These are phyloP conservation scores for Gracilaria vermiculophylla DNA, from an alignment of 23 red algal species.

Conservation along the genomic window DNA sequence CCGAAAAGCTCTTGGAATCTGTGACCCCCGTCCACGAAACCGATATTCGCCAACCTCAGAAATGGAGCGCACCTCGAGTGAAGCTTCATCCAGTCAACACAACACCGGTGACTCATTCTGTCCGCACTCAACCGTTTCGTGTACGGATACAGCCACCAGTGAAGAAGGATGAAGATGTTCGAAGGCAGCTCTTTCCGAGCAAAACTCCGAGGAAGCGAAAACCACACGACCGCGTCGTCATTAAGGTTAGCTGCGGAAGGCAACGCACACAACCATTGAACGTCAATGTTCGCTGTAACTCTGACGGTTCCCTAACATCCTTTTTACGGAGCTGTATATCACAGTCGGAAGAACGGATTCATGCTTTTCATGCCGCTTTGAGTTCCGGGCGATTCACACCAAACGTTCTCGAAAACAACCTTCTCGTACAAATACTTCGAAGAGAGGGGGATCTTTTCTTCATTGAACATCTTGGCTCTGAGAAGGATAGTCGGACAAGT, in stretches of 20 bases:
- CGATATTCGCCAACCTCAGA: not conserved
- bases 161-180: not conserved
- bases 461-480: not conserved
- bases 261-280: conserved; percentile 25
- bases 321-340: conserved; percentile 2
- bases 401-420: conserved; percentile 6
- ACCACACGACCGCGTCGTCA: not conserved
- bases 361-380: not conserved
- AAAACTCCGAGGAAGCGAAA: not conserved
- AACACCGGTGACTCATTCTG: conserved; percentile 4
- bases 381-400: not conserved
- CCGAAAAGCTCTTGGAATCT: not conserved
- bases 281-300: not conserved
- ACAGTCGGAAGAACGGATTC: conserved; percentile 11
- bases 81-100: conserved; percentile 19
- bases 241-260: conserved; percentile 5
- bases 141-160: not conserved
- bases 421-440: not conserved
- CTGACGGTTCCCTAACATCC: conserved; percentile 1
- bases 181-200: not conserved
- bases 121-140: not conserved
- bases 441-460: not conserved
- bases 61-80: not conserved
- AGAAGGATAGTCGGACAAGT: too few species aligned
- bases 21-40: not conserved